Evolutionary conservation across 2,329 filamentous ascomycete genomes (phyloP).

Genomic region (Acrodontium crateriforme): DNA sequence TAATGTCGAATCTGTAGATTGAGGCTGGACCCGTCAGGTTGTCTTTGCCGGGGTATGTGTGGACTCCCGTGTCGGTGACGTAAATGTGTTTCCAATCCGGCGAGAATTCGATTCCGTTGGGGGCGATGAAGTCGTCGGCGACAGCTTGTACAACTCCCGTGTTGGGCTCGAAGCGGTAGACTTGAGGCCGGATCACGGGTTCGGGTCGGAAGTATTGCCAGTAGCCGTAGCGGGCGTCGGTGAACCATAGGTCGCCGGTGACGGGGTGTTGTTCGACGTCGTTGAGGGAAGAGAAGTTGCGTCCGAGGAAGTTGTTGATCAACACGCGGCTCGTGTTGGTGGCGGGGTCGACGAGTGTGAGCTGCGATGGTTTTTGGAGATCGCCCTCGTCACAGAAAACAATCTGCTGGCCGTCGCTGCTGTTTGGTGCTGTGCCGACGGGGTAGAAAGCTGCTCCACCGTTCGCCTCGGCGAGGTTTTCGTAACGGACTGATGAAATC

Average conservation of each 20-base stretch:
- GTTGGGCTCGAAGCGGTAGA: slow-evolving; percentile 29
- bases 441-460: slow-evolving; percentile 21
- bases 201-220: slow-evolving; percentile 34
- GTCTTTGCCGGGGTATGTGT: slow-evolving; percentile 10
- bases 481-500: slow-evolving; percentile 16
- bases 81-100: slow-evolving; percentile 32
- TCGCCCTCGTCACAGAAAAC: slow-evolving; percentile 23
- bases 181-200: slow-evolving; percentile 33
- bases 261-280: slow-evolving; percentile 31
- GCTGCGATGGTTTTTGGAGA: slow-evolving; percentile 12
- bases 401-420: slow-evolving; percentile 19
- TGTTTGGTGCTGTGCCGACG: slow-evolving; percentile 15
- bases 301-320: slow-evolving; percentile 34
- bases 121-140: slow-evolving; percentile 28
- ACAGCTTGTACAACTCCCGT: slow-evolving; percentile 29
- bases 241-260: slow-evolving; percentile 38
- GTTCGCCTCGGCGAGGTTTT: slow-evolving; percentile 16
- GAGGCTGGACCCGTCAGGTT: slow-evolving; percentile 28
- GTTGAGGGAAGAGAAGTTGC: slow-evolving; percentile 31
- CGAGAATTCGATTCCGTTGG: slow-evolving; percentile 33
- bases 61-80: slow-evolving; percentile 29
- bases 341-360: slow-evolving; percentile 26
- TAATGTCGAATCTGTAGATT: slow-evolving; percentile 31
- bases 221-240: slow-evolving; percentile 30
- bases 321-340: slow-evolving; percentile 29